Percentiles rank a stretch among this genome's conserved stretches.
Conservation (phyloP, 257 asterid genomes). For the Lycium ferocissimum region DNA sequence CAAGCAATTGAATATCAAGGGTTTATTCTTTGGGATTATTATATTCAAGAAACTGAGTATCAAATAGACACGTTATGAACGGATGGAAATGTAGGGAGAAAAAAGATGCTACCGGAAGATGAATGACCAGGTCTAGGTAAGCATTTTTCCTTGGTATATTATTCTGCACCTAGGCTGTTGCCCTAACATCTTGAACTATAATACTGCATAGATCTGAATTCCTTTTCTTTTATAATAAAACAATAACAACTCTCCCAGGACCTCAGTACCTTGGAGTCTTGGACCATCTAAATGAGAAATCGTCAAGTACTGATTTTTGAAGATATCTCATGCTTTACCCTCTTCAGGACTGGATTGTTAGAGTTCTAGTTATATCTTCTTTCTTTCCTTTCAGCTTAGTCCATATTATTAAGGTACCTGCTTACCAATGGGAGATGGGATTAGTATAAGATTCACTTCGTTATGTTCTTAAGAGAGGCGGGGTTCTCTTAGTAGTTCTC, state of each 20-base stretch:
- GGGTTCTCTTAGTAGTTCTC: not conserved
- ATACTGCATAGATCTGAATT: not conserved
- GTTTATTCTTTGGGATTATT: not conserved
- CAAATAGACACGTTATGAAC: not conserved
- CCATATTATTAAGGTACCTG: slow-evolving; percentile 4
- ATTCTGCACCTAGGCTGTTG: not conserved
- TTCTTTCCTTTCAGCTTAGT: not conserved
- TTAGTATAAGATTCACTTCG: not conserved
- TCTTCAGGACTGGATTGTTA: not conserved
- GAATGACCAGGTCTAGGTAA: not conserved
- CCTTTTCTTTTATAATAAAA: not conserved
- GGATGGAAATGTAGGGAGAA: not conserved
- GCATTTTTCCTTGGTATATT: not conserved
- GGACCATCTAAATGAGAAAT: not conserved
- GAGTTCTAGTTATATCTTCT: not conserved
- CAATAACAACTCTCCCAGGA: not conserved
- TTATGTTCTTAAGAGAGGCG: not conserved
- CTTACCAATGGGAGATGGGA: not conserved
- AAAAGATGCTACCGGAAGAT: not conserved
- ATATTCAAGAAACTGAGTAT: not conserved
- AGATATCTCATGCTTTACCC: not conserved
- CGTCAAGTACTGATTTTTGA: not conserved
- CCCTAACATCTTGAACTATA: not conserved
- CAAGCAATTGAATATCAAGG: not conserved
- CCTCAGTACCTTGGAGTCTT: not conserved